Base-by-base conservation (phyloP, 2,329 filamentous ascomycete species). In the Neofusicoccum cordaticola region DNA sequence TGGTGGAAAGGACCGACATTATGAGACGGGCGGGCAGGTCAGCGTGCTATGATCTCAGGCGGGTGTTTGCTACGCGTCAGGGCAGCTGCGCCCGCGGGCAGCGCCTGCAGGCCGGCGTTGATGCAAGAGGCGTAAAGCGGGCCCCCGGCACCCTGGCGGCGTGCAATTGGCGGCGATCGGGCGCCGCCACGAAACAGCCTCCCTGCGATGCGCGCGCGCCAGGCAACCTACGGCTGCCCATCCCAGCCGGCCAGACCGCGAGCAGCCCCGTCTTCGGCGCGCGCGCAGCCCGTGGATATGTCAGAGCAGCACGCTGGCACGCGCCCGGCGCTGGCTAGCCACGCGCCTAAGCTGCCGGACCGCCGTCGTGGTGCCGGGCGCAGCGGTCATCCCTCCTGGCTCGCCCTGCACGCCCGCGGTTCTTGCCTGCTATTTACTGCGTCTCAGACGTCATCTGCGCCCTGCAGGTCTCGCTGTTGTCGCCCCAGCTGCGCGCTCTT, bases 81-180 rank as follows among this genome's bases (percentile, higher is more conserved):
- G 47, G 39, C 45, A 22, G 61, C 61, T 44, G 48, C 48, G 61
- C 37, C 61, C 15, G 27, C 27, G 27, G 61, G 17, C 47, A 51
- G 47, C 61, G 48, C 61, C 37, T 63, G 60, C 60, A 63, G 19
- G 60, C 60, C 17, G 56, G 60, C 39, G 50, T 58, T 64, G 62
- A 64, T 64, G 62, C 62, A 64, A 64, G 62, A 64, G 62, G 52
- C 62, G 62, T 13, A 56, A 63, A 63, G 48, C 61, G 48, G 61
- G 50, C 45, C 45, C 31, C 15, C 42, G 37, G 12, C 22, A 31
- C 41, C 27, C 31, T 39, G 41, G 19, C 11, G 56, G n/a, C 39
- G 15, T n/a, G 27, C 47, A 12, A 60, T 60, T 60, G 56, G 56
- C 56, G 56, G 11, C 56, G 56, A 58, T 58, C 56, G 22, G 15